Evolutionary conservation across 805 yeast genomes (phyloP).

Genomic region (Tetrapisispora nanseiensis): DNA sequence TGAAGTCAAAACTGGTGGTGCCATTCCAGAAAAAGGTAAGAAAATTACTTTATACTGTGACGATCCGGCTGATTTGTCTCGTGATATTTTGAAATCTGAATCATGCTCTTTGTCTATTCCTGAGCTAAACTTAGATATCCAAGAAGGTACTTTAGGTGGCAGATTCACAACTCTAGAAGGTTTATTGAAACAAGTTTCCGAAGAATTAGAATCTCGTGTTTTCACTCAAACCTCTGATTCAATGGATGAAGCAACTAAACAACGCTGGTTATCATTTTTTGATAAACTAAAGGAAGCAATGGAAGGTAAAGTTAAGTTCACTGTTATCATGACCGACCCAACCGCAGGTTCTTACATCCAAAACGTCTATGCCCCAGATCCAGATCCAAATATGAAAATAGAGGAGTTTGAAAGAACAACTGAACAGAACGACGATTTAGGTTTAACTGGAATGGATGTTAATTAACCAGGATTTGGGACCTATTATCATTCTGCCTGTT

Average conservation of each 20-base stretch:
- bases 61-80: conserved; percentile 76
- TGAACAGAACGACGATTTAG: conserved; percentile 87
- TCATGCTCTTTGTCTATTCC: conserved; percentile 82
- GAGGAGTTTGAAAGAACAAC: conserved; percentile 85
- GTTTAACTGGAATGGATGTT: conserved; percentile 44
- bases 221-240: conserved; percentile 82
- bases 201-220: conserved; percentile 79
- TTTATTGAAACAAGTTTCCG: conserved; percentile 74
- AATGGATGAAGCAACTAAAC: conserved; percentile 68
- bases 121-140: conserved; percentile 80
- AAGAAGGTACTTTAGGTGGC: conserved; percentile 96
- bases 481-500: too few relatives aligned
- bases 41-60: conserved; percentile 63
- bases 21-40: conserved; percentile 77
- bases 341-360: conserved; percentile 91
- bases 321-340: conserved; percentile 87
- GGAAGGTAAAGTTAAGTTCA: conserved; percentile 73
- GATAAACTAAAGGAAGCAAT: conserved; percentile 65
- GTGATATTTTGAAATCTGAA: conserved; percentile 92
- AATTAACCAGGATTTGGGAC: neutral
- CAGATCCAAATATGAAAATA: conserved; percentile 88
- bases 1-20: conserved; percentile 98
- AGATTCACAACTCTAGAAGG: conserved; percentile 97
- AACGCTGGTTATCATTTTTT: conserved; percentile 78
- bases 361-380: conserved; percentile 97